A percentile compares a stretch with the other conserved stretches of the same genome.
Evolutionary conservation across 2,329 filamentous ascomycete genomes (phyloP).

Genomic region (Amauroascus verrucosus): DNA sequence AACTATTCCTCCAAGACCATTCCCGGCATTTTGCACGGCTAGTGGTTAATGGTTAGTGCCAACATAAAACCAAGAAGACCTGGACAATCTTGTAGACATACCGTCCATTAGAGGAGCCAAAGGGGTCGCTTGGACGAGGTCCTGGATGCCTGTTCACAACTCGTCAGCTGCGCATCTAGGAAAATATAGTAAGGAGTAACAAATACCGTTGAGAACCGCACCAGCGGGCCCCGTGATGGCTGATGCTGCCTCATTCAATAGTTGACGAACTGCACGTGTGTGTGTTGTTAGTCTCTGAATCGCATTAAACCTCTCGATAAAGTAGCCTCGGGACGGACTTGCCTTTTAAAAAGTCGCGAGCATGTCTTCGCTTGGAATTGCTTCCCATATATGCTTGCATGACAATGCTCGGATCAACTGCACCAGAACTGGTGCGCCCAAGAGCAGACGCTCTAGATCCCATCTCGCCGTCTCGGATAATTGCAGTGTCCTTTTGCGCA

Average conservation of each 20-base stretch:
- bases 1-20: background rate
- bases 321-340: background rate
- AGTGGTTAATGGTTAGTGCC: background rate
- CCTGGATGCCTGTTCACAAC: background rate
- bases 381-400: conserved; percentile 5
- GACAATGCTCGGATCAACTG: background rate
- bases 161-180: background rate
- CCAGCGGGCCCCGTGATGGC: conserved; percentile 4
- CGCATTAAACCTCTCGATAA: too few relatives aligned
- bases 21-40: background rate
- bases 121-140: background rate
- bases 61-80: background rate
- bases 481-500: conserved; percentile 5
- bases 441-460: conserved; percentile 3
- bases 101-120: background rate
- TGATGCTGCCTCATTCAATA: conserved; percentile 5
- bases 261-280: background rate
- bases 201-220: conserved; percentile 8
- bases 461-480: conserved; percentile 6
- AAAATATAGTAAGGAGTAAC: background rate
- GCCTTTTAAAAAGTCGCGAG: conserved; percentile 4
- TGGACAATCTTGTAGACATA: background rate
- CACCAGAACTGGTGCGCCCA: conserved; percentile 3
- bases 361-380: conserved; percentile 3
- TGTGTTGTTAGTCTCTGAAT: background rate